These are phyloP conservation scores for Samsoniella hepiali DNA, from an alignment of 2,329 filamentous ascomycete genomes.

Conservation along the genomic window DNA sequence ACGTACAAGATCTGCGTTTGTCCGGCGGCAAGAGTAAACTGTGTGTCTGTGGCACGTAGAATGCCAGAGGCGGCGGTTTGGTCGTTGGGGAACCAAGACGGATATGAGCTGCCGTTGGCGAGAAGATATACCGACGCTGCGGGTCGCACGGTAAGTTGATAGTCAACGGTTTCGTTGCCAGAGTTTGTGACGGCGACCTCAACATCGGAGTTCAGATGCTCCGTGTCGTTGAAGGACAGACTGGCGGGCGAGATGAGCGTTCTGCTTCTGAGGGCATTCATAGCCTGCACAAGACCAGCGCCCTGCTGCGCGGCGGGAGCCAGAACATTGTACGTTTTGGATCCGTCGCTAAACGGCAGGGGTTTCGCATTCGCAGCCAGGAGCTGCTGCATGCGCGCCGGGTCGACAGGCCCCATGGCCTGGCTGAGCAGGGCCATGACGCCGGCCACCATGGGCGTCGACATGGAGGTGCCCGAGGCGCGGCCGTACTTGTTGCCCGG, in stretches of 20 bases:
- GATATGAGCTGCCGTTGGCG: conserved; percentile 30
- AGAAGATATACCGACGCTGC: conserved; percentile 54
- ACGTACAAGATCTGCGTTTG: conserved; percentile 47
- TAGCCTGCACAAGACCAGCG: conserved; percentile 51
- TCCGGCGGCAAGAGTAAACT: conserved; percentile 42
- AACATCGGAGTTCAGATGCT: conserved; percentile 46
- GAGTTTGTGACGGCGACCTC: conserved; percentile 56
- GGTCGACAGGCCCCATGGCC: conserved; percentile 49
- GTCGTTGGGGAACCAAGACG: conserved; percentile 45
- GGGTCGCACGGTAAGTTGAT: conserved; percentile 48
- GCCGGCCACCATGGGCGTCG: conserved; percentile 54
- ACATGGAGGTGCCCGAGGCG: conserved; percentile 58
- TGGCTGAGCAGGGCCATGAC: conserved; percentile 53
- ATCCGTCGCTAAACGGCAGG: conserved; percentile 45
- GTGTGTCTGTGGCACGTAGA: conserved; percentile 39
- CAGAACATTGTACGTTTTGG: conserved; percentile 35
- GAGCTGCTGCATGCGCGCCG: conserved; percentile 47
- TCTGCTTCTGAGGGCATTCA: conserved; percentile 48
- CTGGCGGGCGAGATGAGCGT: conserved; percentile 47
- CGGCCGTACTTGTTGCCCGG: conserved; percentile 50
- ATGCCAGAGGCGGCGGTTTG: conserved; percentile 39
- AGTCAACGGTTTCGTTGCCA: conserved; percentile 46
- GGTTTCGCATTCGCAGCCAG: conserved; percentile 49
- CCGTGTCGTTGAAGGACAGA: conserved; percentile 57
- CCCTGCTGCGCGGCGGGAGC: conserved; percentile 58